These are phyloP conservation scores for Myriosclerotinia scirpicola DNA, from an alignment of 2,329 filamentous ascomycete genomes.

Conservation along the genomic window DNA sequence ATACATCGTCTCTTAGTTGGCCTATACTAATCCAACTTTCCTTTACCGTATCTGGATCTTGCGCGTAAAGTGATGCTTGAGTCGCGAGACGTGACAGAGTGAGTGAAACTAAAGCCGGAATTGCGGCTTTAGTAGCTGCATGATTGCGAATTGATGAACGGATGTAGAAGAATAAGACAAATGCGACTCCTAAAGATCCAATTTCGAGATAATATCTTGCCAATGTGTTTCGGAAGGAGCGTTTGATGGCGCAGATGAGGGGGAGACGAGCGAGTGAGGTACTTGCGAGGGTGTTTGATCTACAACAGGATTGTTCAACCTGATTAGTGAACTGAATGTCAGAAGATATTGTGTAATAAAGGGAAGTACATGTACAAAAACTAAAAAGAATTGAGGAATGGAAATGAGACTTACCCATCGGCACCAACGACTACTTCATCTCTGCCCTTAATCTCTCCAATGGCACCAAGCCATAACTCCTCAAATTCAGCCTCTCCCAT, in stretches of 20 bases:
- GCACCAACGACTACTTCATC: constrained; percentile 58
- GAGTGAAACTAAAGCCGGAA: constrained; percentile 81
- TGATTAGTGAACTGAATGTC: constrained; percentile 76
- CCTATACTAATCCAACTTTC: constrained; percentile 84
- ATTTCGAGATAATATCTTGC: constrained; percentile 84
- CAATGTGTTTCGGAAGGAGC: constrained; percentile 76
- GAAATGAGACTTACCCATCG: constrained; percentile 51
- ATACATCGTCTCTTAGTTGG: constrained; percentile 86
- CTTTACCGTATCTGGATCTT: constrained; percentile 59
- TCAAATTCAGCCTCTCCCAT: constrained; percentile 90
- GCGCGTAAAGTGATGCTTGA: constrained; percentile 77
- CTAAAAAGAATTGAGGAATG: constrained; percentile 23
- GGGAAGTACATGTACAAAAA: constrained; percentile 28
- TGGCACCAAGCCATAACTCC: constrained; percentile 74
- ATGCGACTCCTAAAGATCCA: constrained; percentile 60
- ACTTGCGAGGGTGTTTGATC: constrained; percentile 75
- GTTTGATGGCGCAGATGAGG: constrained; percentile 76
- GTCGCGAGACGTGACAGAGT: constrained; percentile 79
- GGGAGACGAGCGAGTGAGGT: constrained; percentile 90
- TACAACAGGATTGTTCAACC: constrained; percentile 70
- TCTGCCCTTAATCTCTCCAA: constrained; percentile 66
- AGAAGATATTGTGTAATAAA: constrained; percentile 49
- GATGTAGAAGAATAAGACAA: constrained; percentile 59
- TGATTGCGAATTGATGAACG: constrained; percentile 63
- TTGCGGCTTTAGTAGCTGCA: constrained; percentile 60